phyloP scores from a whole-genome alignment of 768 basidiomycete genomes.

The Termitomyces sp. region DNA sequence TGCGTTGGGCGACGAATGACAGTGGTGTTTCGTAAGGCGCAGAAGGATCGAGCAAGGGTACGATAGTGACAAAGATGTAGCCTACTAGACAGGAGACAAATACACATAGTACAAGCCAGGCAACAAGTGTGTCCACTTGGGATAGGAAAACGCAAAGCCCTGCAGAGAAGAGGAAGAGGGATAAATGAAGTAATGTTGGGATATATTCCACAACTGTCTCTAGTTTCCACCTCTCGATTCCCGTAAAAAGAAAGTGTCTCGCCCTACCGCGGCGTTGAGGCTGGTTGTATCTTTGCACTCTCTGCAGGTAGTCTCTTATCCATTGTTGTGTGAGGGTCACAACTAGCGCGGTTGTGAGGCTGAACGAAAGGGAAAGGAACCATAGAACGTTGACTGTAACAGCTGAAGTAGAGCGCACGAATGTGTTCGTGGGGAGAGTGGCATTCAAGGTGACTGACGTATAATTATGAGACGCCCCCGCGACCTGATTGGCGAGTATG shows the following conservation, averaged over 20 bases:
- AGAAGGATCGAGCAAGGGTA: conserved; percentile 2
- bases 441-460: background rate
- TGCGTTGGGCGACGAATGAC: background rate
- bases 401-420: conserved; percentile 13
- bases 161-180: conserved; percentile 7
- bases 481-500: conserved; percentile 9
- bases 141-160: conserved; percentile 3
- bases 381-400: no score
- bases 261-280: conserved; percentile 2
- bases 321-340: conserved; percentile 18
- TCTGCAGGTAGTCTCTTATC: conserved; percentile 1
- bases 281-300: background rate
- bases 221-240: conserved; percentile 2
- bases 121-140: background rate
- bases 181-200: conserved; percentile 4
- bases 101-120: background rate
- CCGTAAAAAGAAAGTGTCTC: background rate
- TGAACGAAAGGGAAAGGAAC: conserved; percentile 25
- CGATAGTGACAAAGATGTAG: background rate
- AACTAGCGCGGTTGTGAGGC: conserved; percentile 22
- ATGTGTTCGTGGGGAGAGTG: background rate
- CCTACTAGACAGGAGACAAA: background rate
- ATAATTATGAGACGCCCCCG: conserved; percentile 2
- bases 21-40: conserved; percentile 7
- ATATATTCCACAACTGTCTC: conserved; percentile 1